Percentiles rank a stretch among this genome's conserved stretches.
phyloP scores from a whole-genome alignment of 371 early-diverging fungal species.

The Lichtheimia ornata region DNA sequence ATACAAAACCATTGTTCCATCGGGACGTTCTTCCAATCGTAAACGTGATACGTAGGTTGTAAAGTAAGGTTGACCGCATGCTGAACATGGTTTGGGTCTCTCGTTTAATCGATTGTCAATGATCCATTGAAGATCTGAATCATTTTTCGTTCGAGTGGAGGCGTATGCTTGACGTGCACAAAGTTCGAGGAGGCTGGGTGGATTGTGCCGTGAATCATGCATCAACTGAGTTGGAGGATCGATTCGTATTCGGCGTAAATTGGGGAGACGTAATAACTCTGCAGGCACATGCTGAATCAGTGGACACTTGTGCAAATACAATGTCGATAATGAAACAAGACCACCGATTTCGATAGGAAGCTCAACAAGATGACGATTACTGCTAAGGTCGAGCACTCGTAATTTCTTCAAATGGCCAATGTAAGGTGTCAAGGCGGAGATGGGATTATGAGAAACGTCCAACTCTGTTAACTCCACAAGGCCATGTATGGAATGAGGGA shows the following conservation, averaged over 20 bases:
- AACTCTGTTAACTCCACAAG: constrained; percentile 72
- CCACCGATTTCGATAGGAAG: constrained; percentile 61
- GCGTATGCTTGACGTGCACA: constrained; percentile 71
- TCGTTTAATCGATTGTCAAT: too few species aligned
- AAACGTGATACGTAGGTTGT: constrained; percentile 61
- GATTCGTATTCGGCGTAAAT: constrained; percentile 61
- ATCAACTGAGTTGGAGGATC: constrained; percentile 47
- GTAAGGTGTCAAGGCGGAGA: constrained; percentile 62
- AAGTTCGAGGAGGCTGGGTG: constrained; percentile 68
- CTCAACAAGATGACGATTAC: constrained; percentile 49
- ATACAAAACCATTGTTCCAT: constrained; percentile 48
- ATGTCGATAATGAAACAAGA: constrained; percentile 44
- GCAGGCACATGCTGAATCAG: constrained; percentile 68
- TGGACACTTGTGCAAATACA: constrained; percentile 72
- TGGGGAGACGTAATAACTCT: constrained; percentile 68
- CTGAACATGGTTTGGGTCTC: constrained; percentile 72
- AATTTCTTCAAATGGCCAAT: constrained; percentile 55
- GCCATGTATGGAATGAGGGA: constrained; percentile 71
- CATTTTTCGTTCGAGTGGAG: constrained; percentile 42
- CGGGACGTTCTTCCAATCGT: constrained; percentile 62
- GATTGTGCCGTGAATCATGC: constrained; percentile 26
- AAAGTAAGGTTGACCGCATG: constrained; percentile 87
- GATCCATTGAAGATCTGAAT: constrained; percentile 50
- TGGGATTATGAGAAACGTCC: constrained; percentile 63
- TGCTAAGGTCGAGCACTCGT: constrained; percentile 50